Base-by-base conservation (phyloP, 352 stramenopile genomes). In the Phytopythium delawarense region DNA sequence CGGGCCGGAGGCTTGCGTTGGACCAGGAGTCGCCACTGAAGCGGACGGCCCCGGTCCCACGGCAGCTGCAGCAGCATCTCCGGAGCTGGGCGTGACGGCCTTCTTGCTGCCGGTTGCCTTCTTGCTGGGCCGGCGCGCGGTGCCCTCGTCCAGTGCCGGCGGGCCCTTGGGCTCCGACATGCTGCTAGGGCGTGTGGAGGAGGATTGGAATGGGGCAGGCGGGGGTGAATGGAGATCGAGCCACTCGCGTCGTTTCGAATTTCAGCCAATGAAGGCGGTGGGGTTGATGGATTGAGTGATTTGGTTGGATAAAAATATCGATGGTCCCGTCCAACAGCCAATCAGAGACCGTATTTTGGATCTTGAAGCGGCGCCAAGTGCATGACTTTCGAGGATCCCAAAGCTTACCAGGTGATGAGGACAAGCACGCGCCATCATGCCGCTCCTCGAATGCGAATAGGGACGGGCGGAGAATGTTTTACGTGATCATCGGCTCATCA, bases 131-230 rank as follows among this genome's bases (percentile, higher is more conserved):
- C 79, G 75, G 59, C 60, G 69, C 46, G 50, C 53, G 7, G 60
- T 40, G 11, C 59, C 50, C 18, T 45, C 56, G 6, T 63, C 60
- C 21, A 45, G n/a, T 9, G 60, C 57, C 1, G 63, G 56, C 5
- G 69, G 55, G 0, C 62, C 61, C 60, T 79, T 82, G 13, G 71
- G 69, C 49, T 82, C 71, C 58, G 73, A 75, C 72, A 78, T 80
- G n/a, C 25, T 39, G n/a, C 18, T 13, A n/a, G n/a, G n/a, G n/a
- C n/a, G n/a, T 39, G 7, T 7, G 34, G 7, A 12, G 7, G 34
- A 12, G 34, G 7, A 8, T 39, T 39, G 34, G 34, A 39, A 39
- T 39, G 32, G 34, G 34, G 11, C 34, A 30, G 25, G 25, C 25
- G n/a, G 3, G 15, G 21, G 4, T 1, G 4, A 23, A 15, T n/a